These are phyloP conservation scores for Phytophthora vignae DNA, from an alignment of 352 stramenopile genomes.

Conservation along the genomic window DNA sequence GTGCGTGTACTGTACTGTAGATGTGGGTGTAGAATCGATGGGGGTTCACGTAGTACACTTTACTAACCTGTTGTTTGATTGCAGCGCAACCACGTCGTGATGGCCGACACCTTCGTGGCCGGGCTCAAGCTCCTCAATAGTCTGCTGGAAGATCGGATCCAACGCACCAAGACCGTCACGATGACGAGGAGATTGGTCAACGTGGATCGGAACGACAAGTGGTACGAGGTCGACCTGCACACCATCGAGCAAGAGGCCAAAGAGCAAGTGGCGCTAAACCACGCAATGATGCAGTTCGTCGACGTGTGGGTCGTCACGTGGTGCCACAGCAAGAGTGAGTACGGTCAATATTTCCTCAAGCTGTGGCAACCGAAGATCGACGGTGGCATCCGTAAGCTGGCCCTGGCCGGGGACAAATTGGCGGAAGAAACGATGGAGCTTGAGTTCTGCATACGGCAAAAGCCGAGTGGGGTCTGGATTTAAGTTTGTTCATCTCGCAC, in stretches of 20 bases:
- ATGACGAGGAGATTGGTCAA: conserved; percentile 17
- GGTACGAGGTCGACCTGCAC: conserved; percentile 11
- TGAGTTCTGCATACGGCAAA: conserved; percentile 1
- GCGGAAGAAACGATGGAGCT: conserved; percentile 1
- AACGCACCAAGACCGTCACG: conserved; percentile 18
- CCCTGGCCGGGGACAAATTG: background rate
- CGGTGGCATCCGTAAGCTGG: background rate
- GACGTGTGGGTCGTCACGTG: conserved; percentile 22
- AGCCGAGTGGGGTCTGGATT: conserved; percentile 2
- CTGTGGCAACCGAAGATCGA: background rate
- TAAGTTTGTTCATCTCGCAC: background rate
- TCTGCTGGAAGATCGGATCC: conserved; percentile 23
- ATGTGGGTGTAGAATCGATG: too few species aligned
- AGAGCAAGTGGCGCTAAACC: conserved; percentile 20
- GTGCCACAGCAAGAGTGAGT: conserved; percentile 15
- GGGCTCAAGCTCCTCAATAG: conserved; percentile 30
- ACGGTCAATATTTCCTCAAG: conserved; percentile 25
- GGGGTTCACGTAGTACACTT: background rate
- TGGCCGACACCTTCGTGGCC: conserved; percentile 15
- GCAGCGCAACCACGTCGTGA: background rate
- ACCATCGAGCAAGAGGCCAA: conserved; percentile 8
- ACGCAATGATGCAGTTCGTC: conserved; percentile 12
- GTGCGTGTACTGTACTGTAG: conserved; percentile 2
- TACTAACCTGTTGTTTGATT: background rate
- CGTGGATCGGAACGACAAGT: conserved; percentile 10